Evolutionary conservation across 345 rosid species (phyloP).

Genomic region (Syzygium aromaticum): DNA sequence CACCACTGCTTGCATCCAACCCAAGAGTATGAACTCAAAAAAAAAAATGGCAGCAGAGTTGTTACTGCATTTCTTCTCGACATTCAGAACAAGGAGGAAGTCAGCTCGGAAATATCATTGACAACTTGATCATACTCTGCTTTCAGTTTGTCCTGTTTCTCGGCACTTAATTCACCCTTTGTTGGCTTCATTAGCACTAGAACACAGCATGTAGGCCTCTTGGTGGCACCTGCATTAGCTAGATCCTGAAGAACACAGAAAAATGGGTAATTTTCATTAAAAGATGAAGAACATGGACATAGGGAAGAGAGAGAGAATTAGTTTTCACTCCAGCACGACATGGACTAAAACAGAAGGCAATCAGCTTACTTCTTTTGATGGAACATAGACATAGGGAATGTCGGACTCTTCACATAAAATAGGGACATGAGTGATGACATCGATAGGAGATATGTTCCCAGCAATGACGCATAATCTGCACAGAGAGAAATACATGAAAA

Average conservation of each 20-base stretch:
- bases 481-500: background rate
- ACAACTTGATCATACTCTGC: constrained; percentile 56
- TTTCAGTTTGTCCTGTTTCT: constrained; percentile 60
- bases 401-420: constrained; percentile 83
- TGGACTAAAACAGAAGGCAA: background rate
- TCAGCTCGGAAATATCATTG: constrained; percentile 51
- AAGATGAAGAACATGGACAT: background rate
- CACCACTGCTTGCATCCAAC: background rate
- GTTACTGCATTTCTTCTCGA: background rate
- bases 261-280: background rate
- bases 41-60: background rate
- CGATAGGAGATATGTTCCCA: constrained; percentile 95
- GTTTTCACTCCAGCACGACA: background rate
- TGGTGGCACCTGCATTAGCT: constrained; percentile 87
- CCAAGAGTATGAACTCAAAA: background rate
- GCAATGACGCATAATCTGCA: constrained; percentile 88
- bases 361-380: constrained; percentile 73
- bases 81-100: constrained; percentile 33
- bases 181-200: constrained; percentile 71
- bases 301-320: background rate
- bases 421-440: constrained; percentile 93
- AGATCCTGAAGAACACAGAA: constrained; percentile 51
- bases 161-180: constrained; percentile 62
- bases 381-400: constrained; percentile 79
- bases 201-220: constrained; percentile 96